A percentile compares a stretch with the other conserved stretches of the same genome.
phyloP scores from a whole-genome alignment of 116 monocot species.

The Posidonia oceanica region DNA sequence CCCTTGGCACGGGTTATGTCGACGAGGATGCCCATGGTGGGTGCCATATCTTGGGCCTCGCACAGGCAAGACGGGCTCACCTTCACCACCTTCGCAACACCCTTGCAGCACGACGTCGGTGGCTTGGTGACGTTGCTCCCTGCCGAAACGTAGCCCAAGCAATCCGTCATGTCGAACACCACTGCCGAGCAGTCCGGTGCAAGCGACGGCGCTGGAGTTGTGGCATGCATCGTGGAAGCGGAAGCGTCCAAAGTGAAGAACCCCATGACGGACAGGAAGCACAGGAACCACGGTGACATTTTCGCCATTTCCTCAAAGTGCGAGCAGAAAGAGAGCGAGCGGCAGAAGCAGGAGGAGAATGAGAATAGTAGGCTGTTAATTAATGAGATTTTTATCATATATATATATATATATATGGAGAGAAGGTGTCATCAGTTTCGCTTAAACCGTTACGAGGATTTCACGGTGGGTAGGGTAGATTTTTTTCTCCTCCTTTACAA shows the following conservation, averaged over 20 bases:
- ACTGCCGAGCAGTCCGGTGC: conserved; percentile 13
- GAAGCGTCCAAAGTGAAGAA: not conserved
- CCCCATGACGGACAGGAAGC: too few species aligned
- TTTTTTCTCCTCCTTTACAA: too few species aligned
- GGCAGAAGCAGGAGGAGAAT: too few species aligned
- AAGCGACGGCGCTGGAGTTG: not conserved
- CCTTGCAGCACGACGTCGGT: conserved; percentile 6
- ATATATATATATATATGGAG: too few species aligned
- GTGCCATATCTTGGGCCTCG: conserved; percentile 5
- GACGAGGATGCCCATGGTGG: conserved; percentile 1
- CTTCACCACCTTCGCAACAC: not conserved
- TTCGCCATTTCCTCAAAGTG: too few species aligned
- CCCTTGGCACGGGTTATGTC: conserved; percentile 6
- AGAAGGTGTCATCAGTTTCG: too few species aligned
- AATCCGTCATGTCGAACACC: conserved; percentile 7
- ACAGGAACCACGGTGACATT: too few species aligned
- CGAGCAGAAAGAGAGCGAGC: too few species aligned
- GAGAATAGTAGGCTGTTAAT: too few species aligned
- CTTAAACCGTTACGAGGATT: too few species aligned
- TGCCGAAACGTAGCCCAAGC: conserved; percentile 5
- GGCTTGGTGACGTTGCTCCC: conserved; percentile 9
- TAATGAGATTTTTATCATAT: too few species aligned
- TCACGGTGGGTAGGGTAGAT: too few species aligned
- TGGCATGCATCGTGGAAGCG: not conserved
- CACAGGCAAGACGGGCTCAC: conserved; percentile 14